Base-by-base conservation (phyloP, 768 basidiomycete species). In the Leccinum pellstonianum region DNA sequence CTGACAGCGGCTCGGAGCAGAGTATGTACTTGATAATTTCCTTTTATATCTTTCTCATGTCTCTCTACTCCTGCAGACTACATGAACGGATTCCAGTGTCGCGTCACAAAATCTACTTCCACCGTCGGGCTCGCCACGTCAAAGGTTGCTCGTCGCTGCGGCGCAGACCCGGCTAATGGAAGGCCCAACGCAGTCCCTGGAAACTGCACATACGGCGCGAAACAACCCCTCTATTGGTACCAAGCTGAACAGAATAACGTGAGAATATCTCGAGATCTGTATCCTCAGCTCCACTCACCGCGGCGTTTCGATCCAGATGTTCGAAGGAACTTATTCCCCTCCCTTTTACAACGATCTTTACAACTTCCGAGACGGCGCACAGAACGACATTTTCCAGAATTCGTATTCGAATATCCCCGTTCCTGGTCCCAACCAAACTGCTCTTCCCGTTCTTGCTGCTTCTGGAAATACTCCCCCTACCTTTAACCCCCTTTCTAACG, bases 21-120 rank as follows among this genome's bases (percentile, higher is more conserved):
- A 87, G 85, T 86, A 54, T 25, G 83, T 68, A 0, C 10, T 10
- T n/a, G 55, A 55, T 65, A 8, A 58, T 55, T 47, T n/a, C 9
- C 7, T 6, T 38, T 29, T 11, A 4, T 46, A 11, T 46, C 19
- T 46, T 41, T n/a, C 19, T 43, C 1, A 43, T 43, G n/a, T 43
- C 41, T 5, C 38, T 11, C 17, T 41, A 17, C 17, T 19, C 43
- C 19, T 31, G 2, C 60, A 85, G 84, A 84, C 66, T 90, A 88
- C 71, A 89, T 89, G 87, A 90, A 84, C 55, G 86, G 84, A 4
- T 90, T 89, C 79, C 80, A 81, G 60, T 90, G 89, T 73, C 81
- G 82, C 57, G 68, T 89, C 53, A 84, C 83, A 0, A 75, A 76
- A 33, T 77, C 83, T 3, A 82, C 80, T 0, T 85, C 85, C 3